Evolutionary conservation across 1,284 basidiomycete genomes (phyloP).

Genomic region (Moesziomyces antarcticus): DNA sequence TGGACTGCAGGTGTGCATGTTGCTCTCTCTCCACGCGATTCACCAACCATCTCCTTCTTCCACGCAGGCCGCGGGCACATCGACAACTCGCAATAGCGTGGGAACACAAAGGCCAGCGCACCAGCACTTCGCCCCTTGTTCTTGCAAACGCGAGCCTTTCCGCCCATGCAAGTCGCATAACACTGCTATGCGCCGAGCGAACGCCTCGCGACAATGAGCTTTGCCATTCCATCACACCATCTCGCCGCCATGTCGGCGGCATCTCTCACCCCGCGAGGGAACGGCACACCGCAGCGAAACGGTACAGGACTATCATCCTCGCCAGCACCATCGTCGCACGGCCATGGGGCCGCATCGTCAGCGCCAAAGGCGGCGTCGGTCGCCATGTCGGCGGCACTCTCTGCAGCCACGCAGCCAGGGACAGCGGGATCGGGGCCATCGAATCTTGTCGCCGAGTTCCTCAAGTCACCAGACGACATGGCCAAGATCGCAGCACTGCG

Average conservation of each 20-base stretch:
- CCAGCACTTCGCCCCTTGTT: too few species aligned
- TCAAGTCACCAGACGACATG: slow-evolving; percentile 84
- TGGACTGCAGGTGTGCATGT: too few species aligned
- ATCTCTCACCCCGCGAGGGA: slow-evolving; percentile 4
- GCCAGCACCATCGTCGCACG: slow-evolving; percentile 25
- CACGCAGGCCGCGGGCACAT: too few species aligned
- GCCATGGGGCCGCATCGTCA: slow-evolving; percentile 20
- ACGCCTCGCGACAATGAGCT: neutral
- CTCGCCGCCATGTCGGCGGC: slow-evolving; percentile 3
- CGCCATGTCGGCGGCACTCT: slow-evolving; percentile 24
- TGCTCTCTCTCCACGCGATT: too few species aligned
- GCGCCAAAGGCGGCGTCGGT: slow-evolving; percentile 8
- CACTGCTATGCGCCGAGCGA: neutral
- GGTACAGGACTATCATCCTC: slow-evolving; percentile 6
- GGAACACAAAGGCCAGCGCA: too few species aligned
- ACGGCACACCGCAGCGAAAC: slow-evolving; percentile 15
- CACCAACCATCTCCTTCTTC: too few species aligned
- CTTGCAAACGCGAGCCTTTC: too few species aligned
- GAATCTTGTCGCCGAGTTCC: slow-evolving; percentile 56
- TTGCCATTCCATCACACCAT: neutral
- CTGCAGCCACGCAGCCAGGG: slow-evolving; percentile 22
- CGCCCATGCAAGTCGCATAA: neutral
- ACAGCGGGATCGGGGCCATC: slow-evolving; percentile 19
- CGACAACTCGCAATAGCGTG: too few species aligned
- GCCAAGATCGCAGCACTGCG: slow-evolving; percentile 87